Evolutionary conservation across 1,284 basidiomycete genomes (phyloP), one percentile per base, ranked within the genome.

Genomic region (Moesziomyces antarcticus): DNA sequence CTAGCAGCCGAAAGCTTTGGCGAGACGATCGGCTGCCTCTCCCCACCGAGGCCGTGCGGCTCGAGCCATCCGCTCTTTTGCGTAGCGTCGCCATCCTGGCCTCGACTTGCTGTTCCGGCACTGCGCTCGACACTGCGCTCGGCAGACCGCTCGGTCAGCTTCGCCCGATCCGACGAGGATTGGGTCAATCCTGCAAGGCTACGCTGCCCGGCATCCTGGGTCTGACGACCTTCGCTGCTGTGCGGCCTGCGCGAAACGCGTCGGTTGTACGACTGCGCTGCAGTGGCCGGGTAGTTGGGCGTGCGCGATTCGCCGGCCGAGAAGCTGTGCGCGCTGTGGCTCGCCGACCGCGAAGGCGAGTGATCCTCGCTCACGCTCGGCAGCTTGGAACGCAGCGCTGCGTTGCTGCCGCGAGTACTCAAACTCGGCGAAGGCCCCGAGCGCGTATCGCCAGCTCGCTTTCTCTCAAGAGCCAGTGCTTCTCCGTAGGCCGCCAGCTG

Each of bases 401-500:
- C 67, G 37, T 66, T 75, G 67, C 72, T 75, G 4, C 63, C 60
- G 14, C 72, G 52, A 2, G 62, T 48, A n/a, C 67, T 71, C 42
- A 75, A 41, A 33, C 62, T 63, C 4, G 72, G 72, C 45, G 72
- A 75, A 4, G 67, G 59, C 3, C 67, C 72, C 10, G 44, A 58
- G 4, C 72, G 53, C 3, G 56, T 59, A 22, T 75, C 72, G 3
- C 72, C 72, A 1, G 67, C 72, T 30, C 63, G 55, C 33, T 52
- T 69, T 18, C 76, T 41, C 61, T 78, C 76, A 20, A 48, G 33
- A 10, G 74, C 66, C 35, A 78, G 48, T 5, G 77, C 77, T 54
- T 77, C 77, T 27, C 77, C 77, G 43, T 78, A 78, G 1, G 77
- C 73, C 14, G 74, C 74, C 2, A 78, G 72, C 51, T 77, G 75